Percentiles rank a stretch among this genome's conserved stretches.
Evolutionary conservation across 306 rosid genomes (phyloP).

Genomic region (Abrus pulchellus): DNA sequence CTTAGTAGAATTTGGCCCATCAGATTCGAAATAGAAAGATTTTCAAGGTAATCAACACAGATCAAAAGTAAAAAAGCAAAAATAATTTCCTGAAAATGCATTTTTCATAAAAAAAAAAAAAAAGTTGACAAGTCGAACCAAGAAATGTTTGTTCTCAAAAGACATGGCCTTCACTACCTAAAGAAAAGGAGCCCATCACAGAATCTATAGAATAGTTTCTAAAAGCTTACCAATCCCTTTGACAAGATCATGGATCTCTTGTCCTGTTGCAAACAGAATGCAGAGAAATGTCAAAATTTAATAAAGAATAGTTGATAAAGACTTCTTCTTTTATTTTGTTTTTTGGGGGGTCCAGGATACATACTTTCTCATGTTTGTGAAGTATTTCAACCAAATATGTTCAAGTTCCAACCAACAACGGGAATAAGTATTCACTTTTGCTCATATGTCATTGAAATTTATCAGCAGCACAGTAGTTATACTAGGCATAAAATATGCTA

Average conservation of each 20-base stretch:
- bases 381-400: constrained; percentile 34
- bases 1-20: too few species aligned
- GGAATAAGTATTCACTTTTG: constrained; percentile 21
- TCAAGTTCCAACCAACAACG: constrained; percentile 19
- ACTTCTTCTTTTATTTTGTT: background rate
- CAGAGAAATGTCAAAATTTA: constrained; percentile 17
- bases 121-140: constrained; percentile 40
- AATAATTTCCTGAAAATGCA: constrained; percentile 15
- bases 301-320: constrained; percentile 20
- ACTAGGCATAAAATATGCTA: constrained; percentile 28
- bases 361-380: constrained; percentile 30
- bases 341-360: background rate
- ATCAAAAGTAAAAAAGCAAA: constrained; percentile 22
- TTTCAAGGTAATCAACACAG: constrained; percentile 4
- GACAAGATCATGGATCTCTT: constrained; percentile 47
- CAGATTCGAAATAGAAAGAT: background rate
- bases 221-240: constrained; percentile 68
- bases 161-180: background rate
- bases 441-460: constrained; percentile 36
- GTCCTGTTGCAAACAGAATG: constrained; percentile 58
- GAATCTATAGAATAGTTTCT: constrained; percentile 26
- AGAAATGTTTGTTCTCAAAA: constrained; percentile 26
- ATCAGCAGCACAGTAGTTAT: constrained; percentile 12
- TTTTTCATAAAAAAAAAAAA: constrained; percentile 22
- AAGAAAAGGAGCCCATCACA: constrained; percentile 29